phyloP scores from a whole-genome alignment of 768 basidiomycete species.

The Mycena maculata region DNA sequence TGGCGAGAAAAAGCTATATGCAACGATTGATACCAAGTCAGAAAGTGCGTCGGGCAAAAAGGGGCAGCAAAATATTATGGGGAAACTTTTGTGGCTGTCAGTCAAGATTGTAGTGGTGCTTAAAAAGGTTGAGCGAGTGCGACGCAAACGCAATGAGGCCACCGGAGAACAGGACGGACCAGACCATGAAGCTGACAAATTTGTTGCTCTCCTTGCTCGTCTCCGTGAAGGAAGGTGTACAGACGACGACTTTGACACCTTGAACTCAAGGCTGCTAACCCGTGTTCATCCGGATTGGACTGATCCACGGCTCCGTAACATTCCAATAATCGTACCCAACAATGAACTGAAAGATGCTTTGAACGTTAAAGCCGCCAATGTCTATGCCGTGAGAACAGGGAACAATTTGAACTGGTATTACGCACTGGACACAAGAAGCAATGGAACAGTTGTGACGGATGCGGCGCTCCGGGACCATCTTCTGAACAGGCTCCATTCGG shows the following conservation, averaged over 20 bases:
- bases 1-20: neutral
- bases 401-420: neutral
- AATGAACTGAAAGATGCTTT: slow-evolving; percentile 2
- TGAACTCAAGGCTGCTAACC: neutral
- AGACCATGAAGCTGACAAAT: neutral
- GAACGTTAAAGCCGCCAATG: neutral
- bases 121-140: neutral
- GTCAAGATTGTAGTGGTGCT: neutral
- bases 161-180: neutral
- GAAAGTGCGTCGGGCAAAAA: neutral
- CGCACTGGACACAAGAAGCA: neutral
- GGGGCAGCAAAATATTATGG: neutral
- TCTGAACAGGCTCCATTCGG: too few relatives aligned
- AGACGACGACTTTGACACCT: slow-evolving; percentile 1
- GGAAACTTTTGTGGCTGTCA: slow-evolving; percentile 4
- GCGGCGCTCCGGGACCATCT: too few relatives aligned
- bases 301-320: neutral
- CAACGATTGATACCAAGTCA: neutral
- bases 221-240: neutral
- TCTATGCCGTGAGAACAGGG: neutral
- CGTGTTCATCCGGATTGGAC: neutral
- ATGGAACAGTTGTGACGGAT: neutral
- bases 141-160: neutral
- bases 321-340: neutral
- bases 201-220: neutral